A percentile compares a stretch with the other conserved stretches of the same genome.
These are phyloP conservation scores for Candida vartiovaarae DNA, from an alignment of 805 yeast species.

Conservation along the genomic window DNA sequence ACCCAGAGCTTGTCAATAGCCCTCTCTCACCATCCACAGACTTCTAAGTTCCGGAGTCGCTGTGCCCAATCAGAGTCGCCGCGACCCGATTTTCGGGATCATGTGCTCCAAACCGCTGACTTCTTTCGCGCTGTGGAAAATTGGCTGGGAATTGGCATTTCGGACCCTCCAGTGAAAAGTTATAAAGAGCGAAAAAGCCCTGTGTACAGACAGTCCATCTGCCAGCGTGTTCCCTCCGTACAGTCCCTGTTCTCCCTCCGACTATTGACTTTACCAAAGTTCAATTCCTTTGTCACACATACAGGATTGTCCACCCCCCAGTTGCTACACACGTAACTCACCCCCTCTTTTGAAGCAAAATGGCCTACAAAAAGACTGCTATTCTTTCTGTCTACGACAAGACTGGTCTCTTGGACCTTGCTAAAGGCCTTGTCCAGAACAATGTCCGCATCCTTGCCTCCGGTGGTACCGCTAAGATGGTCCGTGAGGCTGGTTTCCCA, in stretches of 20 bases:
- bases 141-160: slow-evolving; percentile 1
- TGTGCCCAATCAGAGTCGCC: too few species aligned
- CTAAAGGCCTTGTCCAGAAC: slow-evolving; percentile 87
- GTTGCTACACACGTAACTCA: too few species aligned
- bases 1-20: too few species aligned
- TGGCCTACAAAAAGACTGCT: slow-evolving; percentile 66
- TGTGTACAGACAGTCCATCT: too few species aligned
- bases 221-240: too few species aligned
- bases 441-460: slow-evolving; percentile 91
- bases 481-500: slow-evolving; percentile 96
- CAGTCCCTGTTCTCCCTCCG: too few species aligned
- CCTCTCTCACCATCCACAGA: too few species aligned
- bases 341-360: slow-evolving; percentile 11
- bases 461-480: slow-evolving; percentile 93
- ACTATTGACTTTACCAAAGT: too few species aligned
- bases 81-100: background rate
- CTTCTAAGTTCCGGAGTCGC: too few species aligned
- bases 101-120: background rate
- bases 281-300: too few species aligned
- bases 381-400: slow-evolving; percentile 95
- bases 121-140: slow-evolving; percentile 1
- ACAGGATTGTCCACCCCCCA: background rate
- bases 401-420: slow-evolving; percentile 92
- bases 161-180: too few species aligned
- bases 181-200: too few species aligned